Conservation (phyloP, 192 early-diverging fungal genomes). For the Coemansia sp. region DNA sequence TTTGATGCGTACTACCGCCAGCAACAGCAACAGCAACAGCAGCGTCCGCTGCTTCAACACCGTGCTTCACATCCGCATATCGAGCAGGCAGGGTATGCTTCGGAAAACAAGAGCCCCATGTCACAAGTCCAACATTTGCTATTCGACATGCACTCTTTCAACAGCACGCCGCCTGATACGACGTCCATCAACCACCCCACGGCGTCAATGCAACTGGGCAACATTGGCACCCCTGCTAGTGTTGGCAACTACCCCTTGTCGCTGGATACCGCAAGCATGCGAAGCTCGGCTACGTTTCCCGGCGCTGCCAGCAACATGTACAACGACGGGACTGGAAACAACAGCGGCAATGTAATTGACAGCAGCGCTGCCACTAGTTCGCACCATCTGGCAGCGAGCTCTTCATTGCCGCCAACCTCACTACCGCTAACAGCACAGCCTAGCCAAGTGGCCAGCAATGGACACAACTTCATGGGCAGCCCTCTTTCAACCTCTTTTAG, state of each 20-base stretch:
- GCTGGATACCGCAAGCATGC: constrained; percentile 4
- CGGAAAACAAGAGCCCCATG: constrained; percentile 7
- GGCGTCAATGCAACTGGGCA: not conserved
- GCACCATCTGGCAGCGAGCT: not conserved
- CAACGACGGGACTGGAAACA: not conserved
- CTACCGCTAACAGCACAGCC: not conserved
- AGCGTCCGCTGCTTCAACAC: not conserved
- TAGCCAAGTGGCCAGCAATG: constrained; percentile 6
- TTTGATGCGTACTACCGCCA: constrained; percentile 5
- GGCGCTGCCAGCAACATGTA: not conserved
- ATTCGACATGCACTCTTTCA: constrained; percentile 29
- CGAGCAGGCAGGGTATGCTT: not conserved
- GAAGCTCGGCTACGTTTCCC: constrained; percentile 2
- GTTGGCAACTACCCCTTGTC: constrained; percentile 8
- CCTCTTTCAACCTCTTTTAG: constrained; percentile 10
- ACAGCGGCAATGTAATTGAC: constrained; percentile 1
- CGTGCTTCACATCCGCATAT: not conserved
- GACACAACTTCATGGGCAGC: constrained; percentile 12
- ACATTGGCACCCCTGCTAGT: not conserved
- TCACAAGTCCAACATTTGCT: constrained; percentile 9
- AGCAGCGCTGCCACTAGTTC: not conserved
- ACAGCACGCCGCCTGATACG: constrained; percentile 3
- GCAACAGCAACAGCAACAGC: constrained; percentile 8
- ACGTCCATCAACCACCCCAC: not conserved
- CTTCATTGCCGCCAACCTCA: not conserved